These are phyloP conservation scores for Pisolithus sp. DNA, from an alignment of 768 basidiomycete genomes.

Conservation along the genomic window DNA sequence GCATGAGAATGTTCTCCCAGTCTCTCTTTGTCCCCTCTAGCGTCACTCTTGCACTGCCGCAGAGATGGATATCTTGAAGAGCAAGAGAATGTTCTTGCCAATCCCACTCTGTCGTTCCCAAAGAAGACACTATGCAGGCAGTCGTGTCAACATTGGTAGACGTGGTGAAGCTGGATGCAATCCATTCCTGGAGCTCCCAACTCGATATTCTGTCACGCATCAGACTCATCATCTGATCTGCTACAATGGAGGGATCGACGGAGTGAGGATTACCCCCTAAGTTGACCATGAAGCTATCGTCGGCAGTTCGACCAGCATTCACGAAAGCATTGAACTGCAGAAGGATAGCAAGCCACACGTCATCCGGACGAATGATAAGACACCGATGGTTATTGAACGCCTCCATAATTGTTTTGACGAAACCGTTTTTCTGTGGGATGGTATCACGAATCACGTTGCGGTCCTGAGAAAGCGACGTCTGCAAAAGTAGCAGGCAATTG, in stretches of 20 bases:
- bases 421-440: slow-evolving; percentile 27
- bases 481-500: slow-evolving; percentile 21
- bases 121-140: slow-evolving; percentile 35
- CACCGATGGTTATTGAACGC: slow-evolving; percentile 31
- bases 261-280: slow-evolving; percentile 11
- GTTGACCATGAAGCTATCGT: slow-evolving; percentile 22
- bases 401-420: slow-evolving; percentile 30
- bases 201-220: slow-evolving; percentile 19
- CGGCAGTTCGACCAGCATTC: slow-evolving; percentile 26
- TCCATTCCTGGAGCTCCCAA: slow-evolving; percentile 31
- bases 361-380: slow-evolving; percentile 42
- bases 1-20: slow-evolving; percentile 30
- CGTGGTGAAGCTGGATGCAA: slow-evolving; percentile 39
- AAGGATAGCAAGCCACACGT: slow-evolving; percentile 37
- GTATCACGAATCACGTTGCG: slow-evolving; percentile 22
- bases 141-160: slow-evolving; percentile 35
- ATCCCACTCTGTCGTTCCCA: slow-evolving; percentile 33
- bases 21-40: slow-evolving; percentile 37
- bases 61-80: slow-evolving; percentile 25
- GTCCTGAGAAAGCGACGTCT: slow-evolving; percentile 19
- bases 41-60: slow-evolving; percentile 41
- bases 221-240: slow-evolving; percentile 15
- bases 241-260: slow-evolving; percentile 29
- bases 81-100: slow-evolving; percentile 27
- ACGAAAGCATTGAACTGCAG: slow-evolving; percentile 36